Conservation (phyloP, 306 rosid species). For the Sicyos edulis region DNA sequence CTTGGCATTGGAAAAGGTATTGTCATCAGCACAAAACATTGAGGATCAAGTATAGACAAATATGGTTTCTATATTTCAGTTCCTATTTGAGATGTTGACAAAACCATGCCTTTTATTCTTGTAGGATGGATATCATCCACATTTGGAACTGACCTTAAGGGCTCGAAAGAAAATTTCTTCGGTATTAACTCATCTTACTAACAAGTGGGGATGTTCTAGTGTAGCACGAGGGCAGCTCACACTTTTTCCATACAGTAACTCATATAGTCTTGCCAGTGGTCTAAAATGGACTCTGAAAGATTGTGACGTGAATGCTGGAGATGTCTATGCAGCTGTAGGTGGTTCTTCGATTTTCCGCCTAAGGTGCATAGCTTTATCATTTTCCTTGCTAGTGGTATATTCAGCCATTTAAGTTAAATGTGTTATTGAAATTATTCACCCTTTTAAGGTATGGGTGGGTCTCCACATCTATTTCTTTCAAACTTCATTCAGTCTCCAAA, state of each 20-base stretch:
- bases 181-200: constrained; percentile 58
- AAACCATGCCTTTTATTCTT: constrained; percentile 22
- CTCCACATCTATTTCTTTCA: constrained; percentile 28
- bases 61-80: constrained; percentile 19
- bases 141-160: constrained; percentile 70
- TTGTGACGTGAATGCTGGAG: constrained; percentile 39
- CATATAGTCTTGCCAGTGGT: constrained; percentile 31
- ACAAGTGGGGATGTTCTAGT: constrained; percentile 74
- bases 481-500: constrained; percentile 26
- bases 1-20: constrained; percentile 65
- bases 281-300: constrained; percentile 66
- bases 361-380: constrained; percentile 38
- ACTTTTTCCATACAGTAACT: constrained; percentile 49
- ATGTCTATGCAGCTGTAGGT: constrained; percentile 68
- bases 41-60: background rate
- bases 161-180: constrained; percentile 76
- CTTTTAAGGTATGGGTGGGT: constrained; percentile 83
- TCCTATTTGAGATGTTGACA: background rate
- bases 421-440: constrained; percentile 26
- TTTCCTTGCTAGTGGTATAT: background rate
- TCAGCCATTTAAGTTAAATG: constrained; percentile 21
- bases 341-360: constrained; percentile 65
- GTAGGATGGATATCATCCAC: constrained; percentile 72
- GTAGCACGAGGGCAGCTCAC: constrained; percentile 53
- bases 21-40: constrained; percentile 25